These are phyloP conservation scores for Bjerkandera adusta DNA, from an alignment of 1,284 basidiomycete species.

Conservation along the genomic window DNA sequence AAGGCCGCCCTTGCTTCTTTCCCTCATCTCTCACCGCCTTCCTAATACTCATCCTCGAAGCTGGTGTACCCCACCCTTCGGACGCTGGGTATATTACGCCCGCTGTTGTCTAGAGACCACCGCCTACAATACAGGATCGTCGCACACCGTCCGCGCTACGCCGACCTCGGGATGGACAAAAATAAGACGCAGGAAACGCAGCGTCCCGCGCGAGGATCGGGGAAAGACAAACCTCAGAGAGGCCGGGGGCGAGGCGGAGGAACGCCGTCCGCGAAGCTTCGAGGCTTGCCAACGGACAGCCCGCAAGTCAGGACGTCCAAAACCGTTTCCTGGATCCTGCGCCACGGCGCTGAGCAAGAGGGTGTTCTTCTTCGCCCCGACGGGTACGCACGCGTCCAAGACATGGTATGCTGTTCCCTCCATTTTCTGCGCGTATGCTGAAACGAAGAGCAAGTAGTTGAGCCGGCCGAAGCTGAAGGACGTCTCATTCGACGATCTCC, in stretches of 20 bases:
- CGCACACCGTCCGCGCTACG: no score
- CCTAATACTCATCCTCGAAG: no score
- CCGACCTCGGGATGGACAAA: no score
- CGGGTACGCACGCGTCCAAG: slow-evolving; percentile 74
- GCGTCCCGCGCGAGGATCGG: no score
- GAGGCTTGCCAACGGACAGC: slow-evolving; percentile 49
- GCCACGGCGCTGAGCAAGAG: slow-evolving; percentile 82
- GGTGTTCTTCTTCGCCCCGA: slow-evolving; percentile 73
- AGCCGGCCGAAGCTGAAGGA: slow-evolving; percentile 26
- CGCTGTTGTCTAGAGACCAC: no score
- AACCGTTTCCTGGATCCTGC: slow-evolving; percentile 80
- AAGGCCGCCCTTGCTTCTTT: no score
- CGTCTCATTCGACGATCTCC: slow-evolving; percentile 51
- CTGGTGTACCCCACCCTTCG: no score
- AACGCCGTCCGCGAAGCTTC: slow-evolving; percentile 32
- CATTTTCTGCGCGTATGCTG: background rate
- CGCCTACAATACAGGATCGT: no score
- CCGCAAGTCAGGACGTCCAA: slow-evolving; percentile 64
- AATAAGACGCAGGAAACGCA: background rate
- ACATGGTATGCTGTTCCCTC: slow-evolving; percentile 56
- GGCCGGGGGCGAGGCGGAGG: background rate
- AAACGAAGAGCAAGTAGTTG: slow-evolving; percentile 23
- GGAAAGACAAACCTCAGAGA: background rate
- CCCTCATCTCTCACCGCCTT: no score
- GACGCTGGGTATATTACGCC: no score